These are phyloP conservation scores for Kluyveromyces sp. DNA, from an alignment of 1,139 yeast species.

Conservation along the genomic window DNA sequence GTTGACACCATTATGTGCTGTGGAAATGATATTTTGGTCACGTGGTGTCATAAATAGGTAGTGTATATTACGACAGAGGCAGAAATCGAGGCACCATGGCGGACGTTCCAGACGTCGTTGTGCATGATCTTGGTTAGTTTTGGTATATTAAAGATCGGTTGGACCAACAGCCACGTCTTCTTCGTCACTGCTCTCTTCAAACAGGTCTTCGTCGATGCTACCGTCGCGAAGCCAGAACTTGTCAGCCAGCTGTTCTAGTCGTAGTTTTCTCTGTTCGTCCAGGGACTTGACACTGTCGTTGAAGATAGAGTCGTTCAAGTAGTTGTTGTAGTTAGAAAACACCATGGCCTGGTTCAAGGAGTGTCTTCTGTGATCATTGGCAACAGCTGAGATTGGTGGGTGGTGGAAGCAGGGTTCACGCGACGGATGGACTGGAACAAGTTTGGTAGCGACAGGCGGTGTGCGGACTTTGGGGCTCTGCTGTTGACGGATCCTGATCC, in stretches of 20 bases:
- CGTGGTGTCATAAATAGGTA: no score
- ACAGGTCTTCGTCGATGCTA: conserved; percentile 21
- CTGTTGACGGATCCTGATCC: no score
- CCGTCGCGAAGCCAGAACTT: conserved; percentile 23
- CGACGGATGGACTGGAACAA: background rate
- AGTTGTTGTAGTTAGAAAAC: conserved; percentile 14
- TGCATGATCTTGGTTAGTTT: background rate
- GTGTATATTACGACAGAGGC: no score
- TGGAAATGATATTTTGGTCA: no score
- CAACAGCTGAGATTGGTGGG: background rate
- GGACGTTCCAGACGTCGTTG: no score
- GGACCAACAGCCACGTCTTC: conserved; percentile 7
- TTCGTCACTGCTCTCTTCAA: conserved; percentile 27
- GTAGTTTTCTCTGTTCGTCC: conserved; percentile 7
- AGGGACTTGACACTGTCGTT: background rate
- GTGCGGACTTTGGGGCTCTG: background rate
- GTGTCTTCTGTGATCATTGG: background rate
- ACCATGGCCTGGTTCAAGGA: conserved; percentile 4
- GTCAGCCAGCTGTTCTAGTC: conserved; percentile 15
- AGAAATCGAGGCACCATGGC: no score
- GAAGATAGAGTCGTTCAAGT: conserved; percentile 10
- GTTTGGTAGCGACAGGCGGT: background rate
- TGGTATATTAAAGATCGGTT: background rate
- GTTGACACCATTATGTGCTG: no score
- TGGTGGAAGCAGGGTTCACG: background rate